A percentile compares a stretch with the other conserved stretches of the same genome.
Conservation (phyloP, 2,329 filamentous ascomycete genomes). For the Leptographium lundbergii region DNA sequence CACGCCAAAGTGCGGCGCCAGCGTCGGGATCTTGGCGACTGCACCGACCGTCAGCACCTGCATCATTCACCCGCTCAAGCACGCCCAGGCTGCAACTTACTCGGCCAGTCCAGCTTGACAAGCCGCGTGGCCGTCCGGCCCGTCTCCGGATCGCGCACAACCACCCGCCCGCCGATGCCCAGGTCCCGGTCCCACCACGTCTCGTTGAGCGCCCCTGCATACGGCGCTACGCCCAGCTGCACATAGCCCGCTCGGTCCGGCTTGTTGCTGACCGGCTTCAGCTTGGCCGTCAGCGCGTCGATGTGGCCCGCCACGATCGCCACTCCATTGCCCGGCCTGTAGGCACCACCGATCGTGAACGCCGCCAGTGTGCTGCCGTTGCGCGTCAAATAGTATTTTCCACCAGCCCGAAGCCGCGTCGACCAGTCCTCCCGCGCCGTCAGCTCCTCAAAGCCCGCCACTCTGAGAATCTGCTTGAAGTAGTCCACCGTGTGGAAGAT, state of each 20-base stretch:
- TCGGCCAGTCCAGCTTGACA: conserved; percentile 88
- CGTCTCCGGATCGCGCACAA: conserved; percentile 59
- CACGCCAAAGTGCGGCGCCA: conserved; percentile 87
- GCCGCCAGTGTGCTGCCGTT: conserved; percentile 24
- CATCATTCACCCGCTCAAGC: not conserved
- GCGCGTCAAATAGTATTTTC: conserved; percentile 24
- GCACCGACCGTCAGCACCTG: not conserved
- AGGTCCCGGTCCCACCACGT: conserved; percentile 98
- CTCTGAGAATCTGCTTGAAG: conserved; percentile 59
- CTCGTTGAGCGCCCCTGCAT: conserved; percentile 72
- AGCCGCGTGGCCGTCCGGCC: conserved; percentile 71
- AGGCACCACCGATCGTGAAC: conserved; percentile 22
- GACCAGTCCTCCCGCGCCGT: conserved; percentile 70
- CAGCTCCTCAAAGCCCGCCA: conserved; percentile 65
- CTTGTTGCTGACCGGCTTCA: conserved; percentile 84
- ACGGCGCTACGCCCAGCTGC: conserved; percentile 84
- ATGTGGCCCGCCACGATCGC: conserved; percentile 68
- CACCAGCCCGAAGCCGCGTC: conserved; percentile 58
- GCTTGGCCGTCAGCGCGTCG: conserved; percentile 76
- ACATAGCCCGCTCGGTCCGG: conserved; percentile 75
- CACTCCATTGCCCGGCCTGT: conserved; percentile 23
- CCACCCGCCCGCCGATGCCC: conserved; percentile 75
- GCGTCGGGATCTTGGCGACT: conserved; percentile 77
- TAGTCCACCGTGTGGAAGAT: conserved; percentile 81
- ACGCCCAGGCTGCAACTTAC: conserved; percentile 17